These are phyloP conservation scores for Periconia macrospinosa DNA, from an alignment of 2,329 filamentous ascomycete species.

Conservation along the genomic window DNA sequence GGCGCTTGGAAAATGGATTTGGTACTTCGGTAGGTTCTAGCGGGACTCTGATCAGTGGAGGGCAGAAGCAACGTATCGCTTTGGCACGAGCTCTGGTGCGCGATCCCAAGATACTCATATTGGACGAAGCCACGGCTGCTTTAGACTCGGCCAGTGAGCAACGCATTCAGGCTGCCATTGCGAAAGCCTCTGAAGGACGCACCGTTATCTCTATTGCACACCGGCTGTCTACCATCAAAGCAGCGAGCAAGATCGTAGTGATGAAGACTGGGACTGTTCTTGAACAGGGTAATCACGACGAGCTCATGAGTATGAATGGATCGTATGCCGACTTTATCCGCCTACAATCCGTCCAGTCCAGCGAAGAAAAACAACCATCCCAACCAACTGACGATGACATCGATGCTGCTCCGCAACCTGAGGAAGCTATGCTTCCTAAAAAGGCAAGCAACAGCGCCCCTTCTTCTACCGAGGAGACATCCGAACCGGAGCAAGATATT, in stretches of 20 bases:
- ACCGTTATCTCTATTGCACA: conserved; percentile 45
- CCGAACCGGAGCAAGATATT: conserved; percentile 18
- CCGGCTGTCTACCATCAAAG: conserved; percentile 40
- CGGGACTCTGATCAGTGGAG: conserved; percentile 59
- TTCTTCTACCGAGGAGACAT: background rate
- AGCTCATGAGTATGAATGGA: conserved; percentile 39
- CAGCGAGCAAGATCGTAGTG: conserved; percentile 43
- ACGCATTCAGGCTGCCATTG: conserved; percentile 53
- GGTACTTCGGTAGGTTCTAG: conserved; percentile 55
- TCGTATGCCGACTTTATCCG: conserved; percentile 54
- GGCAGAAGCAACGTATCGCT: conserved; percentile 62
- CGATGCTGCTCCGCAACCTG: conserved; percentile 22
- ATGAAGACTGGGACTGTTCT: conserved; percentile 42
- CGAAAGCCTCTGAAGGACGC: conserved; percentile 33
- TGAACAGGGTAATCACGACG: conserved; percentile 40
- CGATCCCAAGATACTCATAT: conserved; percentile 59
- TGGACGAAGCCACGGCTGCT: conserved; percentile 65
- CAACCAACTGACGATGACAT: conserved; percentile 22
- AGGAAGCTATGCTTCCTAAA: conserved; percentile 12
- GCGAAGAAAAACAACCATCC: conserved; percentile 22
- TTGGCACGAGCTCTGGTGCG: conserved; percentile 59
- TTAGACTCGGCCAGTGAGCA: conserved; percentile 62
- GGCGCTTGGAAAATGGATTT: conserved; percentile 53
- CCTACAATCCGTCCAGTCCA: conserved; percentile 49
- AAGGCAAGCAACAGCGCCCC: conserved; percentile 7